A percentile compares a stretch with the other conserved stretches of the same genome.
phyloP scores from a whole-genome alignment of 176 grass and related monocot species.

The Puya raimondii region DNA sequence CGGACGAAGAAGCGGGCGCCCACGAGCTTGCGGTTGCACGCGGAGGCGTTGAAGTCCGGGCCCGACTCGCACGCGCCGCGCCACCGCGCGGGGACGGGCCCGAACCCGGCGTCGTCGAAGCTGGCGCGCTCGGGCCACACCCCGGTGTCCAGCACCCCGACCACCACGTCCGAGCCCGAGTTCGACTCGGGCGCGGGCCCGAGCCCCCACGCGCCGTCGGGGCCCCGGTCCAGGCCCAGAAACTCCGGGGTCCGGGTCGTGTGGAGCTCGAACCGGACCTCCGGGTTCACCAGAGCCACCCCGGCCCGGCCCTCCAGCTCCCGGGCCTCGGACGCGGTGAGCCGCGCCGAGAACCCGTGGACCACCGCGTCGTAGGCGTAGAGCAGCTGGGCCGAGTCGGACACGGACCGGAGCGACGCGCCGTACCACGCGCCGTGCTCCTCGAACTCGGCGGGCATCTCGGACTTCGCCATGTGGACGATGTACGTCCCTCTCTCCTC shows the following conservation, averaged over 20 bases:
- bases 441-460: constrained; percentile 54
- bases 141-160: constrained; percentile 85
- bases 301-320: constrained; percentile 49
- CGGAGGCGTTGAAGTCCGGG: constrained; percentile 56
- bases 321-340: constrained; percentile 50
- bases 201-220: neutral
- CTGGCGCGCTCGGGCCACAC: constrained; percentile 85
- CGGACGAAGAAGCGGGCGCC: constrained; percentile 61
- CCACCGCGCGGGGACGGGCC: constrained; percentile 57
- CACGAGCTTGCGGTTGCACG: constrained; percentile 79
- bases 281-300: constrained; percentile 60
- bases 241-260: constrained; percentile 84
- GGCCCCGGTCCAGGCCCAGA: constrained; percentile 41
- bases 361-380: constrained; percentile 77
- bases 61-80: constrained; percentile 83
- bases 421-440: constrained; percentile 64
- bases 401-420: constrained; percentile 72
- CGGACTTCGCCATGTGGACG: constrained; percentile 58
- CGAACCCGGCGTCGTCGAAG: constrained; percentile 61
- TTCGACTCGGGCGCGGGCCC: constrained; percentile 33
- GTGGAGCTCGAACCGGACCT: constrained; percentile 85
- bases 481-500: constrained; percentile 55
- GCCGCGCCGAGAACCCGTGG: constrained; percentile 71
- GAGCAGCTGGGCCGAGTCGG: constrained; percentile 45
- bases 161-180: constrained; percentile 46